Conservation (phyloP, 495 filamentous ascomycete genomes). For the Aspergillus conjunctus region DNA sequence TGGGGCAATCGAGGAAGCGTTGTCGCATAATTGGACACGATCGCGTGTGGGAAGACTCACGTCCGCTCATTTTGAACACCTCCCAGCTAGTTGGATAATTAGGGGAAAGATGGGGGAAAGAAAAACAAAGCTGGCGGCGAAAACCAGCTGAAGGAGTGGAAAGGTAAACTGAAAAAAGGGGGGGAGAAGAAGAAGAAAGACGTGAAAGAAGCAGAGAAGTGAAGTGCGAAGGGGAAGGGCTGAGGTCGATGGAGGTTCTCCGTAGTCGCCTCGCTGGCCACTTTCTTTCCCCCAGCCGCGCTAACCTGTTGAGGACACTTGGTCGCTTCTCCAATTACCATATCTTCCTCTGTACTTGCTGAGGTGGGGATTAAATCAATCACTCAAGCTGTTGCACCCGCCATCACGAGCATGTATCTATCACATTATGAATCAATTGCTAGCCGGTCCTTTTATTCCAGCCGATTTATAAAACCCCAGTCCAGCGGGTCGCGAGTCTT, state of each 20-base stretch:
- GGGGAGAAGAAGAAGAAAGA: conserved; percentile 35
- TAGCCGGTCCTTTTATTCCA: too few species aligned
- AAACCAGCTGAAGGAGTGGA: conserved; percentile 57
- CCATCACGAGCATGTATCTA: too few species aligned
- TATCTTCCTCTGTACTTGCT: background rate
- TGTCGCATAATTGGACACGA: conserved; percentile 37
- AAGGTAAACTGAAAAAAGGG: conserved; percentile 34
- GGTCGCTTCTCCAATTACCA: conserved; percentile 33
- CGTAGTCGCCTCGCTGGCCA: conserved; percentile 44
- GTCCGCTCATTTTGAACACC: conserved; percentile 51
- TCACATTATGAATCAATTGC: too few species aligned
- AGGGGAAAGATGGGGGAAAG: conserved; percentile 13
- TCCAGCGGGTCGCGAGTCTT: background rate
- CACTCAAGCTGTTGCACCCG: too few species aligned
- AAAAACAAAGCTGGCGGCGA: conserved; percentile 53
- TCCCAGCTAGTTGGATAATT: conserved; percentile 32
- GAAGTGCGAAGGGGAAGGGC: conserved; percentile 30
- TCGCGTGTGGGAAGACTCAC: conserved; percentile 46
- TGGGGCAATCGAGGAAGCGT: conserved; percentile 31
- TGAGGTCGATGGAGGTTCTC: conserved; percentile 24
- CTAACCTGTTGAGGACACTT: conserved; percentile 50
- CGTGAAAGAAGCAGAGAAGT: conserved; percentile 40
- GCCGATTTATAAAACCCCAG: background rate
- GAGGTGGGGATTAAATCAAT: too few species aligned
- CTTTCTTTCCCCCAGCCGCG: conserved; percentile 43